Conservation (phyloP, 176 grass and related monocot species). For the Pontederia paniculata region DNA sequence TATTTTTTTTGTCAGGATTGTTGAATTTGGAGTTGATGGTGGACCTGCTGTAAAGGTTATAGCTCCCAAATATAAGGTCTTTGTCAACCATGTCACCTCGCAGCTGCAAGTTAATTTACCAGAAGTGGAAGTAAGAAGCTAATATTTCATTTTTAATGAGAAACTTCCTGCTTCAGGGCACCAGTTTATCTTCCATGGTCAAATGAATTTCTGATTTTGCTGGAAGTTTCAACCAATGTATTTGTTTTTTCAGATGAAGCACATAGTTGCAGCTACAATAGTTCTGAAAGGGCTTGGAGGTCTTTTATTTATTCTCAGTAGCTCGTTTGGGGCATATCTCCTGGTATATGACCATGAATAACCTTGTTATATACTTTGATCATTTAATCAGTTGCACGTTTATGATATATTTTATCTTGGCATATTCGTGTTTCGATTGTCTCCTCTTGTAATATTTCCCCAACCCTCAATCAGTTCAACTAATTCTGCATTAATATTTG, state of each 20-base stretch:
- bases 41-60: slow-evolving; percentile 25
- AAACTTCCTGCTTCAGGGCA: too few relatives aligned
- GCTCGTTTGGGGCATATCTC: slow-evolving; percentile 28
- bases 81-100: slow-evolving; percentile 19
- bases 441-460: too few relatives aligned
- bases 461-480: too few relatives aligned
- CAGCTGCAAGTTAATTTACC: slow-evolving; percentile 24
- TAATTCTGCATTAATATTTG: too few relatives aligned
- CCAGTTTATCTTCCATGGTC: not conserved
- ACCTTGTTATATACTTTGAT: too few relatives aligned
- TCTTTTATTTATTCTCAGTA: slow-evolving; percentile 34
- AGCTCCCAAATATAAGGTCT: slow-evolving; percentile 23
- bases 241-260: slow-evolving; percentile 18
- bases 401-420: too few relatives aligned
- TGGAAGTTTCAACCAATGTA: not conserved
- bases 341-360: slow-evolving; percentile 15
- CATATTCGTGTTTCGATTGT: too few relatives aligned
- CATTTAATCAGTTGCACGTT: too few relatives aligned
- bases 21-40: slow-evolving; percentile 35
- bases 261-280: slow-evolving; percentile 25
- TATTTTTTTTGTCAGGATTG: slow-evolving; percentile 21
- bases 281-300: slow-evolving; percentile 33
- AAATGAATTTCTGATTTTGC: not conserved
- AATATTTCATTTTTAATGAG: not conserved
- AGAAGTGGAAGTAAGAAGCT: slow-evolving; percentile 25